Evolutionary conservation across 2,329 filamentous ascomycete genomes (phyloP), one percentile per base, ranked within the genome.

Genomic region (Meredithiella fracta): DNA sequence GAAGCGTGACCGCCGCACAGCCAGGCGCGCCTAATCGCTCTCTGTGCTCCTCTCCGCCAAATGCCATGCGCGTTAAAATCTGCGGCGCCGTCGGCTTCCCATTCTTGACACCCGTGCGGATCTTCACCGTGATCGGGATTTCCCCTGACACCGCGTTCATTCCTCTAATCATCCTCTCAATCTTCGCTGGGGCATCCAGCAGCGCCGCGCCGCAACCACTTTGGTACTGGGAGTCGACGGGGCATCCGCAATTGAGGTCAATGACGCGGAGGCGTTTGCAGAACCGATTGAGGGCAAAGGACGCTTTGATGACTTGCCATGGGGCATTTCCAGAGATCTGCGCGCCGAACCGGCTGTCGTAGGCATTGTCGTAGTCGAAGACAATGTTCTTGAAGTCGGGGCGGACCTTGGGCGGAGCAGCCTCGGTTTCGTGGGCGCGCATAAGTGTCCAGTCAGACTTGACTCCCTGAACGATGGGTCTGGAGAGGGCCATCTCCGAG

Each of bases 171-270:
- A 96, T 97, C 68, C 91, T 91, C 68, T 96, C 90, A 52, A 98
- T 72, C 69, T 96, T 97, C 58, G 81, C 81, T 29, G 80, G 86
- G 55, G 83, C 76, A 64, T 98, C 92, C n/a, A 98, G 80, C 15
- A 98, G 78, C 1, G 87, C 91, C 20, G 91, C 95, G 3, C 92
- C 92, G 42, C 86, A 88, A 53, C 92, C 92, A 49, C 84, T 77
- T 63, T 89, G 82, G 73, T 81, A 97, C 53, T 98, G 83, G 62
- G 96, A 79, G 66, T 98, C 92, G 65, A 98, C 96, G 3, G 92
- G 92, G 65, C 92, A 98, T 47, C 92, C 92, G 64, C 91, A 97
- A 72, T 98, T 98, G 62, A 98, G 74, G 65, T 98, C 92, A 61
- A 98, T 86, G 40, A 95, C 80, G 37, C 92, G 86, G 20, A 98